These are phyloP conservation scores for Candida tammaniensis DNA, from an alignment of 805 yeast genomes.

Conservation along the genomic window DNA sequence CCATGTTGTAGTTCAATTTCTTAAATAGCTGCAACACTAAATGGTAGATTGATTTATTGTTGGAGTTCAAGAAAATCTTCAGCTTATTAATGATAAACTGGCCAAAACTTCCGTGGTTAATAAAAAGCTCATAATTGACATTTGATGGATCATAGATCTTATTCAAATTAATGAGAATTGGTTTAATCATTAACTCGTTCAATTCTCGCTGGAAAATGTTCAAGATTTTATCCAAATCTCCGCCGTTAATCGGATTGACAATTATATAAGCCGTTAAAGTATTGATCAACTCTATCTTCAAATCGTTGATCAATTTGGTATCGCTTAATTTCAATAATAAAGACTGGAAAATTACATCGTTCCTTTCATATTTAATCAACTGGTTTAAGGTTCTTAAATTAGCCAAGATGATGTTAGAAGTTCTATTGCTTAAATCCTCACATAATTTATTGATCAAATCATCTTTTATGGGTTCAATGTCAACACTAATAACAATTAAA, in stretches of 20 bases:
- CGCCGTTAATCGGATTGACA: conserved; percentile 4
- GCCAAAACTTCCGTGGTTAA: conserved; percentile 5
- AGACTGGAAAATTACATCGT: conserved; percentile 6
- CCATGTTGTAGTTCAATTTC: conserved; percentile 9
- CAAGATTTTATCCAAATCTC: conserved; percentile 2
- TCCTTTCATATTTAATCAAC: conserved; percentile 3
- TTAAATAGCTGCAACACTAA: conserved; percentile 10
- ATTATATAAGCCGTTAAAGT: conserved; percentile 8
- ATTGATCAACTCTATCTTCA: conserved; percentile 12
- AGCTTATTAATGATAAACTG: conserved; percentile 6
- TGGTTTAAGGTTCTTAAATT: conserved; percentile 11
- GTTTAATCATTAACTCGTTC: conserved; percentile 10
- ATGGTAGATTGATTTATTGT: conserved; percentile 9
- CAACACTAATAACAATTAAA: conserved; percentile 3
- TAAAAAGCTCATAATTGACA: conserved; percentile 8
- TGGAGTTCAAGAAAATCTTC: conserved; percentile 8
- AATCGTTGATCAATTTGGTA: conserved; percentile 11
- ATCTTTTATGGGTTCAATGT: conserved; percentile 1
- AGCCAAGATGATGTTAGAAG: conserved; percentile 8
- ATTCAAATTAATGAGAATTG: conserved; percentile 11
- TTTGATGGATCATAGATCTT: conserved; percentile 5
- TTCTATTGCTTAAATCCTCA: conserved; percentile 7
- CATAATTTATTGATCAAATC: conserved; percentile 8
- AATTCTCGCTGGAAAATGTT: conserved; percentile 7
- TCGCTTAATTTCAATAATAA: conserved; percentile 10